Evolutionary conservation across 1,284 basidiomycete species (phyloP).

Genomic region (Cryptococcus sp.): DNA sequence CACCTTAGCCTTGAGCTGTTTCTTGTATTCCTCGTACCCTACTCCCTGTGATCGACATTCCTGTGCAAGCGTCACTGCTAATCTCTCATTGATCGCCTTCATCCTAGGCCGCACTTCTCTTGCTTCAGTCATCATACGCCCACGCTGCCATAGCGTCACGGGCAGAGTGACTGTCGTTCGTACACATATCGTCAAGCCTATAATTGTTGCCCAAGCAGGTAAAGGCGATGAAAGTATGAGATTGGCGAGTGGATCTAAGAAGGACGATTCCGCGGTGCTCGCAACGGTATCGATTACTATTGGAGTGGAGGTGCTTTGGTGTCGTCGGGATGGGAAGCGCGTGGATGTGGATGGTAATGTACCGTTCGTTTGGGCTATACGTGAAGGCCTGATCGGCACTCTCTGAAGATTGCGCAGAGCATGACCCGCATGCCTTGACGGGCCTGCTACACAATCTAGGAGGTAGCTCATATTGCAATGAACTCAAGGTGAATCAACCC

Average conservation of each 20-base stretch:
- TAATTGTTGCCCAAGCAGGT: constrained; percentile 47
- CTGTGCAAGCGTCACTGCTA: constrained; percentile 39
- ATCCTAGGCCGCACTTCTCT: constrained; percentile 50
- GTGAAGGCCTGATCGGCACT: no score
- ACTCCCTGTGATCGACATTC: constrained; percentile 41
- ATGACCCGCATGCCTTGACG: no score
- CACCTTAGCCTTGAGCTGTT: constrained; percentile 43
- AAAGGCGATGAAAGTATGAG: constrained; percentile 26
- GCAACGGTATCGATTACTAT: not conserved
- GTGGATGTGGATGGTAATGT: no score
- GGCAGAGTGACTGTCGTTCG: constrained; percentile 51
- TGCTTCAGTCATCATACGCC: constrained; percentile 39
- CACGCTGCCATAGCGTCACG: constrained; percentile 51
- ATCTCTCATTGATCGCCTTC: constrained; percentile 39
- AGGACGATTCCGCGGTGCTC: not conserved
- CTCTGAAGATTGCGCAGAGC: no score
- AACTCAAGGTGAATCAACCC: no score
- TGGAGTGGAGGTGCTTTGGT: not conserved
- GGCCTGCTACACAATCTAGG: no score
- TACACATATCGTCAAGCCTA: constrained; percentile 49
- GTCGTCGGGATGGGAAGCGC: no score
- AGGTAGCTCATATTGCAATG: no score
- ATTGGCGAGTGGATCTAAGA: constrained; percentile 24
- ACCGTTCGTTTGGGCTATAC: no score
- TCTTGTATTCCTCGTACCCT: constrained; percentile 48